Conservation (phyloP, 192 early-diverging fungal species). For the Allomyces macrogynus region DNA sequence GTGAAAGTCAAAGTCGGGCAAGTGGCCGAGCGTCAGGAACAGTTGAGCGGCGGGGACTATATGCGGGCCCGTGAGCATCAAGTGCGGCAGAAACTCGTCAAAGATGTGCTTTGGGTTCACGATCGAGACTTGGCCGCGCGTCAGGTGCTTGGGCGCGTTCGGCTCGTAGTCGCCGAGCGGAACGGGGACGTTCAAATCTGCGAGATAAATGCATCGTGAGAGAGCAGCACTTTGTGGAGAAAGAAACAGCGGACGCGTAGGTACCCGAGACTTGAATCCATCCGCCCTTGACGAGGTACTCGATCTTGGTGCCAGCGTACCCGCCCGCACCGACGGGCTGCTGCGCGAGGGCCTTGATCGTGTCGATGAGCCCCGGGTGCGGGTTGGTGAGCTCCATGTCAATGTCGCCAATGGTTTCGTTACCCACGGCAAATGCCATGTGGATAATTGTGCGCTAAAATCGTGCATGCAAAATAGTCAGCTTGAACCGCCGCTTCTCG, state of each 20-base stretch:
- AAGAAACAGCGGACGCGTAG: too few relatives aligned
- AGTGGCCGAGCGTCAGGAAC: background rate
- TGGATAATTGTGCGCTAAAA: too few relatives aligned
- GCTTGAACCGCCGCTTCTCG: too few relatives aligned
- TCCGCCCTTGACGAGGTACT: background rate
- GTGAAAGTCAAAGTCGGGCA: background rate
- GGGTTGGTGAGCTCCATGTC: too few relatives aligned
- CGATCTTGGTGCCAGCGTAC: background rate
- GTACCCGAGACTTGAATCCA: background rate
- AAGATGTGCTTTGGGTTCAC: background rate
- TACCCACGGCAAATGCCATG: too few relatives aligned
- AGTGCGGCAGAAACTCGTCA: background rate
- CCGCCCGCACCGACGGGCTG: background rate
- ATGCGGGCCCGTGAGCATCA: background rate
- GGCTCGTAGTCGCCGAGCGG: background rate
- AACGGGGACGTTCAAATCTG: background rate
- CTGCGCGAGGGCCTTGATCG: too few relatives aligned
- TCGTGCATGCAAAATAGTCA: too few relatives aligned
- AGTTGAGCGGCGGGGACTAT: background rate
- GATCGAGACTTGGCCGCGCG: background rate
- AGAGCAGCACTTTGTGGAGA: too few relatives aligned
- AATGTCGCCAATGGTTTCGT: too few relatives aligned
- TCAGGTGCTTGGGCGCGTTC: background rate
- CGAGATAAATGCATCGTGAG: too few relatives aligned
- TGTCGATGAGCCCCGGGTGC: too few relatives aligned